Percentiles rank a stretch among this genome's conserved stretches.
Conservation (phyloP, 495 filamentous ascomycete genomes). For the Neurospora sp. region DNA sequence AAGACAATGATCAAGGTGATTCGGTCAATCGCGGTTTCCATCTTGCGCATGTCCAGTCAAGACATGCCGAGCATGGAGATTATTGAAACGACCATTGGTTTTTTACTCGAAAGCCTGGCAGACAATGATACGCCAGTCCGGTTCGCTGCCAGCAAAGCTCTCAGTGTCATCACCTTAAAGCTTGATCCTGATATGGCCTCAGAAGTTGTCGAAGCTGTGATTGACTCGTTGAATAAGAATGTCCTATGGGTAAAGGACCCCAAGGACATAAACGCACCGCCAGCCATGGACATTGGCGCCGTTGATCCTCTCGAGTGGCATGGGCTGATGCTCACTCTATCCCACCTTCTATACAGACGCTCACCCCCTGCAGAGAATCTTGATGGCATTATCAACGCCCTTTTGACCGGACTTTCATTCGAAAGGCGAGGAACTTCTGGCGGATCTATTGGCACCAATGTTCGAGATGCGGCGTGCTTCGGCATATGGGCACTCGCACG, state of each 20-base stretch:
- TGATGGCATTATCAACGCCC: constrained; percentile 55
- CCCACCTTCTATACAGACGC: constrained; percentile 71
- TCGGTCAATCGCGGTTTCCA: constrained; percentile 56
- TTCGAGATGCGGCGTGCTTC: constrained; percentile 94
- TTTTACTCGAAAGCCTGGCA: constrained; percentile 54
- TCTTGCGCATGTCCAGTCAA: constrained; percentile 35
- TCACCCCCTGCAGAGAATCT: constrained; percentile 60
- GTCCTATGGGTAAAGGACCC: constrained; percentile 50
- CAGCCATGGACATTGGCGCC: constrained; percentile 53
- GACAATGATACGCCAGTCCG: constrained; percentile 87
- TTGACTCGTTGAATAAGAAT: constrained; percentile 64
- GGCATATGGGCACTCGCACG: constrained; percentile 88
- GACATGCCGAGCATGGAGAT: constrained; percentile 39
- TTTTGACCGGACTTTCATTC: constrained; percentile 69
- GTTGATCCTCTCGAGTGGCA: constrained; percentile 85
- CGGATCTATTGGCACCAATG: constrained; percentile 75
- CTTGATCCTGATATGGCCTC: constrained; percentile 68
- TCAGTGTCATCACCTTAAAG: constrained; percentile 74
- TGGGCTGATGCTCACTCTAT: constrained; percentile 76
- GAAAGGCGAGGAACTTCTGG: constrained; percentile 78
- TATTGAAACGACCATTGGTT: constrained; percentile 68
- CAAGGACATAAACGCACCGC: constrained; percentile 16
- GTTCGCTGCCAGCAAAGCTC: constrained; percentile 82
- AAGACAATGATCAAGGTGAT: constrained; percentile 77
- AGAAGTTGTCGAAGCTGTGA: constrained; percentile 77